phyloP scores from a whole-genome alignment of 371 early-diverging fungal species.

The Funneliformis caledonium region DNA sequence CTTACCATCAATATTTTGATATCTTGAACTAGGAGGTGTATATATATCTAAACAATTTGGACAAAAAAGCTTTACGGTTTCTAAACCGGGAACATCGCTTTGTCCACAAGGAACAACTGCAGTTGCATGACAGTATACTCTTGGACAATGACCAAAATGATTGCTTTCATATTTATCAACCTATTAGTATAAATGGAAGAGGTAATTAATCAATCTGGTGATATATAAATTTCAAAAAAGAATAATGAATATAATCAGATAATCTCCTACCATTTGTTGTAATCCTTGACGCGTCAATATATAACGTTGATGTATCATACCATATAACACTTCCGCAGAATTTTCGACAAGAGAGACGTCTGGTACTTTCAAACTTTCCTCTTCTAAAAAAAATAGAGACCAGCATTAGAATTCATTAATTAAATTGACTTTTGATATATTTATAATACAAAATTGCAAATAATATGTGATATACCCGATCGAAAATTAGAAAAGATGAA shows the following conservation, averaged over 20 bases:
- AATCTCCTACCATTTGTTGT: constrained; percentile 67
- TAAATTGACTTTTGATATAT: constrained; percentile 9
- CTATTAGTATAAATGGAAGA: constrained; percentile 44
- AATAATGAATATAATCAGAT: neutral
- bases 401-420: neutral
- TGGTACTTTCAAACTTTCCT: constrained; percentile 49
- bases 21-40: constrained; percentile 75
- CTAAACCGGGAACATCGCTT: constrained; percentile 69
- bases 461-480: neutral
- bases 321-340: constrained; percentile 72
- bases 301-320: constrained; percentile 84
- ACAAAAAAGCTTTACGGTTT: constrained; percentile 77
- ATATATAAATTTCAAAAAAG: neutral
- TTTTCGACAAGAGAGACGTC: constrained; percentile 50
- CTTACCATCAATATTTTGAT: constrained; percentile 81
- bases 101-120: constrained; percentile 85
- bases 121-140: constrained; percentile 76
- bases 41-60: constrained; percentile 89
- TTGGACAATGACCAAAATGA: constrained; percentile 86
- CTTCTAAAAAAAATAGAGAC: constrained; percentile 42
- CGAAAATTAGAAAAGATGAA: neutral
- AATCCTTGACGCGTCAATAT: constrained; percentile 80
- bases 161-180: constrained; percentile 73
- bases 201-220: neutral
- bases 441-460: neutral